Evolutionary conservation across 345 rosid species (phyloP).

Genomic region (Euphorbia lathyris): DNA sequence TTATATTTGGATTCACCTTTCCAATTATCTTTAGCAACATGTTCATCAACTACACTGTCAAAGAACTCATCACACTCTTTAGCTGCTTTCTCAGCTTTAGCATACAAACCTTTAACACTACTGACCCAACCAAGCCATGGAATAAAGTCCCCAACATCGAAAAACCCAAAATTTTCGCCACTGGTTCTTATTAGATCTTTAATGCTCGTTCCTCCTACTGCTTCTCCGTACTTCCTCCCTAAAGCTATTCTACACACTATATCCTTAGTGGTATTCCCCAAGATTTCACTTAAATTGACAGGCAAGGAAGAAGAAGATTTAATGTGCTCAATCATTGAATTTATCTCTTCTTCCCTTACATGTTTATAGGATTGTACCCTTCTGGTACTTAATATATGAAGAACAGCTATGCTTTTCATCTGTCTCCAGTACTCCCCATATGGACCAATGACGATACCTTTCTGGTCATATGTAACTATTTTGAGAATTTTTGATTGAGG

Average conservation of each 20-base stretch:
- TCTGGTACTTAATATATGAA: conserved; percentile 48
- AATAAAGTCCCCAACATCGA: conserved; percentile 42
- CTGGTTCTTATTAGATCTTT: conserved; percentile 20
- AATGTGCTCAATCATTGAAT: too few relatives aligned
- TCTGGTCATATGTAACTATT: conserved; percentile 14
- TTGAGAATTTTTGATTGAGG: too few relatives aligned
- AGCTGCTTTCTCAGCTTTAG: too few relatives aligned
- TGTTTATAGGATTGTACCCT: conserved; percentile 40
- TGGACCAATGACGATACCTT: conserved; percentile 39
- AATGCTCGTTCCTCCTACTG: conserved; percentile 26
- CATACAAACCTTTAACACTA: conserved; percentile 16
- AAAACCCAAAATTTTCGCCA: conserved; percentile 34
- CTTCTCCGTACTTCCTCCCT: too few relatives aligned
- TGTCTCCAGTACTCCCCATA: conserved; percentile 78
- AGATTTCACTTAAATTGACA: too few relatives aligned
- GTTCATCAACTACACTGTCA: conserved; percentile 24
- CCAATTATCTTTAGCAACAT: background rate
- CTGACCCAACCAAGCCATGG: conserved; percentile 57
- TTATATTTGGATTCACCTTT: too few relatives aligned
- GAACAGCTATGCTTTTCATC: conserved; percentile 43
- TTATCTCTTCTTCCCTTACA: conserved; percentile 47
- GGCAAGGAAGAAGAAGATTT: too few relatives aligned
- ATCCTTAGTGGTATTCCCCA: too few relatives aligned
- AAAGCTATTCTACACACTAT: too few relatives aligned
- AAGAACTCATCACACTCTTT: conserved; percentile 30